Evolutionary conservation across 1,139 yeast genomes (phyloP).

Genomic region (Candida mesenterica): DNA sequence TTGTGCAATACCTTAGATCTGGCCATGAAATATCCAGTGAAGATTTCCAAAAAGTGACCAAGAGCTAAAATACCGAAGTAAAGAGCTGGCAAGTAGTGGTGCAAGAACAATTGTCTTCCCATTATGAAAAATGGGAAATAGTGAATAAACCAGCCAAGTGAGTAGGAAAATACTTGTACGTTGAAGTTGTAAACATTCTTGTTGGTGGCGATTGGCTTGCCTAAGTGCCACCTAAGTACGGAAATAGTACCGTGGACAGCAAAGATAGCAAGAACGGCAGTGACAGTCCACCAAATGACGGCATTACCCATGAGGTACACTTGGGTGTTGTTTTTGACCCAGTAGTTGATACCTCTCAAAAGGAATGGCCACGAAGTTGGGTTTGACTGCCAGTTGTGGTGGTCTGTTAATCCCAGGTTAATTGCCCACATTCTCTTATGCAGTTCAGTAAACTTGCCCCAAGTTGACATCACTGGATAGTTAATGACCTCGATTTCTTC

Average conservation of each 20-base stretch:
- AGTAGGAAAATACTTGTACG: conserved; percentile 62
- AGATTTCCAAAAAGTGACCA: conserved; percentile 76
- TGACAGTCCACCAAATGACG: conserved; percentile 84
- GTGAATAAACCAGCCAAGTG: conserved; percentile 83
- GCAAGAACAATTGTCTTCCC: conserved; percentile 92
- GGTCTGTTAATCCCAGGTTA: conserved; percentile 78
- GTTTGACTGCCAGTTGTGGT: conserved; percentile 84
- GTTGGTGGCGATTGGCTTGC: conserved; percentile 46
- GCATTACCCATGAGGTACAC: conserved; percentile 91
- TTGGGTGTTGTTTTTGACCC: conserved; percentile 76
- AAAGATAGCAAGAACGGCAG: conserved; percentile 57
- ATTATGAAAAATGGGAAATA: conserved; percentile 85
- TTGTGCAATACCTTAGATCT: conserved; percentile 33
- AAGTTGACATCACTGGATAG: conserved; percentile 64
- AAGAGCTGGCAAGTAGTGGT: conserved; percentile 88
- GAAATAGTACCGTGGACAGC: conserved; percentile 51
- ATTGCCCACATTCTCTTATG: conserved; percentile 91
- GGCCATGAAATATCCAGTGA: conserved; percentile 48
- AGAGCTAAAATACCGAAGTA: conserved; percentile 85
- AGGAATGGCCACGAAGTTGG: conserved; percentile 91
- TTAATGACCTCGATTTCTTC: conserved; percentile 37
- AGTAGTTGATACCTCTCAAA: conserved; percentile 90
- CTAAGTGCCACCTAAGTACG: conserved; percentile 76
- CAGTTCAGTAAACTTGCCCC: conserved; percentile 70
- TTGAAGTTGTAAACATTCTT: conserved; percentile 69